Conservation (phyloP, 495 filamentous ascomycete species). For the Hypoxylon fragiforme region DNA sequence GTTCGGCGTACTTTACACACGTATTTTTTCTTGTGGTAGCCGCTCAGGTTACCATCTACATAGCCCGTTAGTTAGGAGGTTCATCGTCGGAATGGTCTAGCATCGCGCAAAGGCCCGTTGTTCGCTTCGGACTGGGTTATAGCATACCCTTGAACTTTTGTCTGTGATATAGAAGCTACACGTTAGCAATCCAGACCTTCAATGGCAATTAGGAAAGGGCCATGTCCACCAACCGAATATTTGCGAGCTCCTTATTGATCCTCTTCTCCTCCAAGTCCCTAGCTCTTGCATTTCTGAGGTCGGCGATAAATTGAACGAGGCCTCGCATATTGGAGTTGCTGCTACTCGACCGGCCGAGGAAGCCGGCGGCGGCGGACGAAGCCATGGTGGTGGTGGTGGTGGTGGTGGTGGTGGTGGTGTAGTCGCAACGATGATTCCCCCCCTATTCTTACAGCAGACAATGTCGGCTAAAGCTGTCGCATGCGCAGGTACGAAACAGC, state of each 20-base stretch:
- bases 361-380: slow-evolving; percentile 57
- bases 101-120: slow-evolving; percentile 10
- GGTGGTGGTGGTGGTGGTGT: neutral
- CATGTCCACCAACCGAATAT: slow-evolving; percentile 71
- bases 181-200: slow-evolving; percentile 25
- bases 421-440: slow-evolving; percentile 20
- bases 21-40: slow-evolving; percentile 99
- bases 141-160: slow-evolving; percentile 75
- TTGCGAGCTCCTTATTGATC: slow-evolving; percentile 99
- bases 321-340: slow-evolving; percentile 76
- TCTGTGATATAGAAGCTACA: slow-evolving; percentile 40
- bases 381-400: slow-evolving; percentile 45
- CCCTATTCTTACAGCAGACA: slow-evolving; percentile 24
- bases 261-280: slow-evolving; percentile 97
- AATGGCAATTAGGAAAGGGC: slow-evolving; percentile 6
- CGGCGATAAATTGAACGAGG: slow-evolving; percentile 97
- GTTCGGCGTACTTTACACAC: slow-evolving; percentile 82
- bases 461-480: slow-evolving; percentile 25
- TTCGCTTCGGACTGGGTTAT: slow-evolving; percentile 4
- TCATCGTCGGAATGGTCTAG: slow-evolving; percentile 15
- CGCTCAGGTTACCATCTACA: slow-evolving; percentile 85
- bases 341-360: slow-evolving; percentile 62
- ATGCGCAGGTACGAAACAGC: slow-evolving; percentile 13
- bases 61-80: slow-evolving; percentile 34
- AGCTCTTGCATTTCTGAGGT: slow-evolving; percentile 91